Conservation (phyloP, 768 basidiomycete genomes). For the Hygrocybe coccinea region DNA sequence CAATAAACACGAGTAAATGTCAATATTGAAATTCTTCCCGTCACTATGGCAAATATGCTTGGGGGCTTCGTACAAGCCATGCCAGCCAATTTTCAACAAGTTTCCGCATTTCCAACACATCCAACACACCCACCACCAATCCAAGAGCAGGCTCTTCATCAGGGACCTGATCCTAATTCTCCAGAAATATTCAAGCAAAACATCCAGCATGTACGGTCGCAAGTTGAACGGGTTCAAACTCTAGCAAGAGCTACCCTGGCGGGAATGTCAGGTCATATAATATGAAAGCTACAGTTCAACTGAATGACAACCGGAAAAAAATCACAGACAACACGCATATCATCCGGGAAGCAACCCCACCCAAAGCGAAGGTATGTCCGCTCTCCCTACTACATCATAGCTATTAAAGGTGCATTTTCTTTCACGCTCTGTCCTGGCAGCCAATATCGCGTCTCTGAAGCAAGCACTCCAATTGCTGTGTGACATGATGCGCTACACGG, state of each 20-base stretch:
- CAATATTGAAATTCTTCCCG: no score
- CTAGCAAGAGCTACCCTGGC: slow-evolving; percentile 45
- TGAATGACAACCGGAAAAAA: not conserved
- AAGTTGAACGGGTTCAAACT: slow-evolving; percentile 45
- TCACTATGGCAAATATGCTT: no score
- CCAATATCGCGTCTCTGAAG: slow-evolving; percentile 47
- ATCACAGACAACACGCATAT: slow-evolving; percentile 55
- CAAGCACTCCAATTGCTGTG: slow-evolving; percentile 43
- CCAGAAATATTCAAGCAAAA: slow-evolving; percentile 61
- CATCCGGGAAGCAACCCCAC: slow-evolving; percentile 48
- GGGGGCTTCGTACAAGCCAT: no score
- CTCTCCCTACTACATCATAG: not conserved
- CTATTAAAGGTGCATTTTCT: not conserved
- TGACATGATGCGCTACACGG: slow-evolving; percentile 50
- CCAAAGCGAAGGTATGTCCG: slow-evolving; percentile 48
- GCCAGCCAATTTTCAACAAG: no score
- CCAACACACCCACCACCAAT: not conserved
- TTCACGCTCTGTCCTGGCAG: slow-evolving; percentile 17
- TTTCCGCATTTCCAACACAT: not conserved
- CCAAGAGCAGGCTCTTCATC: slow-evolving; percentile 14
- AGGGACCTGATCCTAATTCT: slow-evolving; percentile 50
- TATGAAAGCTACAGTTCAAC: not conserved
- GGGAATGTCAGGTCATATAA: slow-evolving; percentile 49
- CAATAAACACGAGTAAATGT: no score
- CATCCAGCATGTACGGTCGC: slow-evolving; percentile 43